phyloP scores from a whole-genome alignment of 2,329 filamentous ascomycete genomes.

The Alternaria ventricosa region DNA sequence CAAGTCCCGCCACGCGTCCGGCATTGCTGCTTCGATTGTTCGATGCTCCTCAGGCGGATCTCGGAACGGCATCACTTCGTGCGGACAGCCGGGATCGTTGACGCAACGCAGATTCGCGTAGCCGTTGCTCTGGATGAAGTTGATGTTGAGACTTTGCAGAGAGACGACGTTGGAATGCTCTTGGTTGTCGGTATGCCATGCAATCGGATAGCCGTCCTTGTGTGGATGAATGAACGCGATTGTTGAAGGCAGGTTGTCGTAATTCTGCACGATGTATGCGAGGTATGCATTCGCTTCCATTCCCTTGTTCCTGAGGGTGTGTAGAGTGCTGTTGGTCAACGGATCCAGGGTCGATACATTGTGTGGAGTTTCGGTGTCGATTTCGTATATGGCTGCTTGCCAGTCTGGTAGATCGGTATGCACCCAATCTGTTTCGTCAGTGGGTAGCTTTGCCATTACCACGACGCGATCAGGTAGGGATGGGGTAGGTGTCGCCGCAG shows the following conservation, averaged over 20 bases:
- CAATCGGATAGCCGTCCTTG: conserved; percentile 20
- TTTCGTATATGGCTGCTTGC: conserved; percentile 53
- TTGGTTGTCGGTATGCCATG: conserved; percentile 14
- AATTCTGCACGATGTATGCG: conserved; percentile 33
- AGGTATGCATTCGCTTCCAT: conserved; percentile 34
- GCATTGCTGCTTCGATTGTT: conserved; percentile 20
- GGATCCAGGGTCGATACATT: conserved; percentile 21
- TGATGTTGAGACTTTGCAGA: conserved; percentile 37
- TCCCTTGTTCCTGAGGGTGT: conserved; percentile 29
- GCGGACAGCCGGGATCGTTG: conserved; percentile 49
- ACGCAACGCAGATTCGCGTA: conserved; percentile 53
- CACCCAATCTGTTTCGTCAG: conserved; percentile 30
- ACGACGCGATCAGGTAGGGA: conserved; percentile 23
- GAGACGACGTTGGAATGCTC: conserved; percentile 11
- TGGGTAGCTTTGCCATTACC: conserved; percentile 23
- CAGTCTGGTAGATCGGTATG: conserved; percentile 36
- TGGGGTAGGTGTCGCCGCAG: conserved; percentile 9
- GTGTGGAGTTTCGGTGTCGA: conserved; percentile 23
- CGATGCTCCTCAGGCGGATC: conserved; percentile 23
- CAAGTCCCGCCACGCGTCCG: conserved; percentile 24
- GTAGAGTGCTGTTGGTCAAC: conserved; percentile 22
- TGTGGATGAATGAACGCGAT: conserved; percentile 30
- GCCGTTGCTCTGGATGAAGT: conserved; percentile 48
- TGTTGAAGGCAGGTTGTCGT: conserved; percentile 25
- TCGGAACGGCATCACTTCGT: conserved; percentile 46